Conservation (phyloP, 2,329 filamentous ascomycete genomes). For the Fusarium verrucosum region DNA sequence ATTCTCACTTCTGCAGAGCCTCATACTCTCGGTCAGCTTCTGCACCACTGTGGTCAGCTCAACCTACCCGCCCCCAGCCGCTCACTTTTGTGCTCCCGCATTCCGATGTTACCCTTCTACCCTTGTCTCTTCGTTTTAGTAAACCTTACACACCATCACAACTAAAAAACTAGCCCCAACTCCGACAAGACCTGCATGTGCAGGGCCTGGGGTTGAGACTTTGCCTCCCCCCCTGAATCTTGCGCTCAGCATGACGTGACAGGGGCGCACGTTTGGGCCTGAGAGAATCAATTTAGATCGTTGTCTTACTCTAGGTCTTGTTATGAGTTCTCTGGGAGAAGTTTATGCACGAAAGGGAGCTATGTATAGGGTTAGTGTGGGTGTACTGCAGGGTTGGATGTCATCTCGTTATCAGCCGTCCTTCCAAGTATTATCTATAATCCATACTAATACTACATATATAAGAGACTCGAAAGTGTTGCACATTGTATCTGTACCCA, state of each 20-base stretch:
- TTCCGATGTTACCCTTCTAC: not conserved
- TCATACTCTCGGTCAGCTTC: not conserved
- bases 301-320: not conserved
- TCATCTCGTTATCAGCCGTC: not conserved
- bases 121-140: not conserved
- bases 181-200: not conserved
- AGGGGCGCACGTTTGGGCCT: not conserved
- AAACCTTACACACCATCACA: not conserved
- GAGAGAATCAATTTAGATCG: not conserved
- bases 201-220: not conserved
- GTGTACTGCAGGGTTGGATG: not conserved
- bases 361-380: too few relatives aligned
- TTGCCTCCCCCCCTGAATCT: not conserved
- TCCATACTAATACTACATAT: not conserved
- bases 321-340: not conserved
- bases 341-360: not conserved
- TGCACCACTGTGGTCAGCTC: not conserved
- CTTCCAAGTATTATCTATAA: not conserved
- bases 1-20: slow-evolving; percentile 16
- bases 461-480: not conserved
- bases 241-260: not conserved
- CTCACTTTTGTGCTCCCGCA: not conserved
- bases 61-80: not conserved
- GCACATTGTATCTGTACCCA: not conserved
- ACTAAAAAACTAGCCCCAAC: not conserved